phyloP scores from a whole-genome alignment of 176 grass and related monocot species.

The Pharus latifolius region DNA sequence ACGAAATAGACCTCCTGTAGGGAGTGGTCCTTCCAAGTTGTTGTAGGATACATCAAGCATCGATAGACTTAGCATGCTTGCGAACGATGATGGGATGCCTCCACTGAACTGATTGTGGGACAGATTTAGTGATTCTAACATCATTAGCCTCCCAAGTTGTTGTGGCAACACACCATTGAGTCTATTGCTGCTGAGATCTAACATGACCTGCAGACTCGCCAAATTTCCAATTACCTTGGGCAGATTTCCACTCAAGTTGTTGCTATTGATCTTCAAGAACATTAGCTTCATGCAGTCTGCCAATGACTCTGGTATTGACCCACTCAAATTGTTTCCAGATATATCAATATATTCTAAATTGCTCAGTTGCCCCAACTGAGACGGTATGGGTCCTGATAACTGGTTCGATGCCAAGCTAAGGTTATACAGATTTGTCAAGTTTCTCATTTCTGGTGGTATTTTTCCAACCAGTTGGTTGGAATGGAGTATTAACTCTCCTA shows the following conservation, averaged over 20 bases:
- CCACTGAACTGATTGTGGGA: constrained; percentile 36
- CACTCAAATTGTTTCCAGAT: neutral
- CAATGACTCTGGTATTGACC: neutral
- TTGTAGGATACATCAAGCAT: constrained; percentile 30
- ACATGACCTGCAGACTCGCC: neutral
- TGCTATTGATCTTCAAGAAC: neutral
- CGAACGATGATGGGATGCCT: constrained; percentile 1
- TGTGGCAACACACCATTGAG: constrained; percentile 13
- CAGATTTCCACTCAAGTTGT: constrained; percentile 7
- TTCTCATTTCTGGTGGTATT: neutral
- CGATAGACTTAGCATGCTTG: constrained; percentile 12
- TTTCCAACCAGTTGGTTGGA: neutral
- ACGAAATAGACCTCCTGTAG: neutral
- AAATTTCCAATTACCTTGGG: constrained; percentile 18
- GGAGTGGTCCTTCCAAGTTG: constrained; percentile 11
- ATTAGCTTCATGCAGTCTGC: neutral
- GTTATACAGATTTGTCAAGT: neutral
- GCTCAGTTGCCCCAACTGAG: neutral
- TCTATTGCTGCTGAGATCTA: constrained; percentile 31
- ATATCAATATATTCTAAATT: constrained; percentile 4
- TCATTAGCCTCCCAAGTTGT: neutral
- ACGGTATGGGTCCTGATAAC: neutral
- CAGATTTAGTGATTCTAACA: constrained; percentile 23
- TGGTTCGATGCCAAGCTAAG: neutral
- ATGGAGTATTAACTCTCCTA: neutral